Evolutionary conservation across 1,284 basidiomycete species (phyloP).

Genomic region (Chondrostereum purpureum): DNA sequence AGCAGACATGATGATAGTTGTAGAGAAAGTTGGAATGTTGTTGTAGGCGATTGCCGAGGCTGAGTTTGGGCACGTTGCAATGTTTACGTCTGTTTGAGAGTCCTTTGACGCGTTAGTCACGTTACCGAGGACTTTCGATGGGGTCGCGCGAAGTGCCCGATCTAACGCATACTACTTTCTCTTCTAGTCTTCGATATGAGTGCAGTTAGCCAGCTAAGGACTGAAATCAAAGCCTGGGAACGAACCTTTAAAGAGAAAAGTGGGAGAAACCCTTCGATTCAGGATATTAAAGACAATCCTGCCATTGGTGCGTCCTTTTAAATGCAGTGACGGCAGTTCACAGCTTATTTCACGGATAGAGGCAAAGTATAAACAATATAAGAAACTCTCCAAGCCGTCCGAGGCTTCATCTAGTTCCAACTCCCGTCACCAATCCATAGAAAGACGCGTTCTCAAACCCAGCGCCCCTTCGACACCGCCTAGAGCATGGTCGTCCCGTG

Average conservation of each 20-base stretch:
- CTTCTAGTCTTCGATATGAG: too few species aligned
- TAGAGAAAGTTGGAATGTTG: constrained; percentile 1
- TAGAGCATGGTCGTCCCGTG: constrained; percentile 19
- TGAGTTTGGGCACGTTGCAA: constrained; percentile 6
- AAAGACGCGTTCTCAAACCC: constrained; percentile 11
- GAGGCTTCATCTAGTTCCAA: constrained; percentile 9
- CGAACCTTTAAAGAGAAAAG: constrained; percentile 59
- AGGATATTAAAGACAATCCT: constrained; percentile 71
- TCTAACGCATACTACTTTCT: too few species aligned
- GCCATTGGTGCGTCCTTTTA: constrained; percentile 56
- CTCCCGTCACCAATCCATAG: constrained; percentile 5
- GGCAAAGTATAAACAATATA: constrained; percentile 78
- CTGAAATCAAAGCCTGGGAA: constrained; percentile 82
- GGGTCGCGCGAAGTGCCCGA: too few species aligned
- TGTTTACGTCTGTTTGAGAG: not conserved
- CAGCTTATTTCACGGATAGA: constrained; percentile 38
- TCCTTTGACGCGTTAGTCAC: not conserved
- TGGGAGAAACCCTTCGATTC: constrained; percentile 60
- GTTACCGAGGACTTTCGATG: too few species aligned
- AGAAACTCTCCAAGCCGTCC: constrained; percentile 58
- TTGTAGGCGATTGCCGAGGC: constrained; percentile 1
- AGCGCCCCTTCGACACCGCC: constrained; percentile 25
- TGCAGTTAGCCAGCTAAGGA: too few species aligned
- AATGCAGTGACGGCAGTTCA: constrained; percentile 9
- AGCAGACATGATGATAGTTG: constrained; percentile 22